Conservation (phyloP, 148 eudicot species). For the Chenopodium quinoa region DNA sequence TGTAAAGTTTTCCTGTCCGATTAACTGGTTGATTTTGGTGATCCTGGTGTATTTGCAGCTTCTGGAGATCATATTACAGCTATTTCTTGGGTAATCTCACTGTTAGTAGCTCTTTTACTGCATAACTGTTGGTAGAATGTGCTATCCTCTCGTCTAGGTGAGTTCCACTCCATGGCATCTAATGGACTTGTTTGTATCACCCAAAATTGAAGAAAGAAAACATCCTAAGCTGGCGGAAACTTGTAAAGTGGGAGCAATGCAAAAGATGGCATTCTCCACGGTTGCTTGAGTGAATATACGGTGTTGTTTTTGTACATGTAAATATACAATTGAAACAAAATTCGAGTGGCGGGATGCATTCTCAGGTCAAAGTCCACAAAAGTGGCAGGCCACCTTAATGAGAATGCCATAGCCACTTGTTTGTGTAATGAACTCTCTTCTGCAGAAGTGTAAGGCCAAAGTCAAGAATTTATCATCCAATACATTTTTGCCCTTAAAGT, state of each 20-base stretch:
- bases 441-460: conserved; percentile 47
- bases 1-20: neutral
- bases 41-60: conserved; percentile 45
- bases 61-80: conserved; percentile 38
- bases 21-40: conserved; percentile 12
- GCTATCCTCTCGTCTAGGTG: conserved; percentile 27
- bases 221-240: conserved; percentile 46
- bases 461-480: conserved; percentile 40
- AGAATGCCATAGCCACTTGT: conserved; percentile 44
- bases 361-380: conserved; percentile 80
- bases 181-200: conserved; percentile 35
- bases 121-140: conserved; percentile 37
- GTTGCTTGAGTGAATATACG: conserved; percentile 57
- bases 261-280: conserved; percentile 50
- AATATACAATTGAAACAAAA: conserved; percentile 51
- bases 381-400: conserved; percentile 80
- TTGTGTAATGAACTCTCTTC: conserved; percentile 53
- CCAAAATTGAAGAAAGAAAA: conserved; percentile 22
- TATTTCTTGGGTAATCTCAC: conserved; percentile 39
- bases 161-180: conserved; percentile 33
- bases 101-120: conserved; percentile 42
- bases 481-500: conserved; percentile 35
- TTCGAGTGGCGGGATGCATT: conserved; percentile 48
- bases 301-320: conserved; percentile 73
- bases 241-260: conserved; percentile 57